Base-by-base conservation (phyloP, 2,329 filamentous ascomycete genomes). In the Penicillium sp. region DNA sequence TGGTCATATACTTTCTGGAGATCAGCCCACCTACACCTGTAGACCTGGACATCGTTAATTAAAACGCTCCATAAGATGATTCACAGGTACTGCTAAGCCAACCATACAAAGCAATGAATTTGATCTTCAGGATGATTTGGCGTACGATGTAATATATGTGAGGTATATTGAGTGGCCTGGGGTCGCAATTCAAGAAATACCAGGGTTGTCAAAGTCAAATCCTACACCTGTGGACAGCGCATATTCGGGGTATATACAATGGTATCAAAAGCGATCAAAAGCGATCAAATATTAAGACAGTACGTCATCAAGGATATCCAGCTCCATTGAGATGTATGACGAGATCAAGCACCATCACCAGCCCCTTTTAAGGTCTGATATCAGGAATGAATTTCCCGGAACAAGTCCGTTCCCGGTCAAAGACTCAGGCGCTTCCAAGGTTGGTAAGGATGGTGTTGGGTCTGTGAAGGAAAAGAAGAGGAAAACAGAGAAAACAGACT, bases 291-390 rank as follows among this genome's bases (percentile, higher is more conserved):
- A 26, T 55, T 26, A 47, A 27, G 39, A 29, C 33, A 52, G 44
- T 22, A 16, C 33, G 39, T 48, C 52, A 54, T 58, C 53, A 56
- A 57, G 53, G 53, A 63, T 58, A 58, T 46, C 52, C 60, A 58
- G 49, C 56, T 64, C 55, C 61, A 51, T 63, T 56, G 35, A 59
- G 52, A 48, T 58, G 55, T 53, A 27, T 48, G 46, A 58, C 24
- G 52, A 55, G 33, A 61, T 48, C 39, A 53, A 33, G 48, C 39
- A 55, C 27, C 27, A 57, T 37, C 48, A 21, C 22, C 9, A 2
- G 19, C 33, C 46, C 10, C 29, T 7, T 29, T 13, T 7, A 19
- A 19, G 27, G 19, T 19, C 46, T 33, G 26, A 48, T 48, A 33
- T 48, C 8, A 33, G 26, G 7, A 22, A 22, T 2, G 39, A 41